Evolutionary conservation across 306 rosid genomes (phyloP), one percentile per base, ranked within the genome.

Genomic region (Calophaca sinica): DNA sequence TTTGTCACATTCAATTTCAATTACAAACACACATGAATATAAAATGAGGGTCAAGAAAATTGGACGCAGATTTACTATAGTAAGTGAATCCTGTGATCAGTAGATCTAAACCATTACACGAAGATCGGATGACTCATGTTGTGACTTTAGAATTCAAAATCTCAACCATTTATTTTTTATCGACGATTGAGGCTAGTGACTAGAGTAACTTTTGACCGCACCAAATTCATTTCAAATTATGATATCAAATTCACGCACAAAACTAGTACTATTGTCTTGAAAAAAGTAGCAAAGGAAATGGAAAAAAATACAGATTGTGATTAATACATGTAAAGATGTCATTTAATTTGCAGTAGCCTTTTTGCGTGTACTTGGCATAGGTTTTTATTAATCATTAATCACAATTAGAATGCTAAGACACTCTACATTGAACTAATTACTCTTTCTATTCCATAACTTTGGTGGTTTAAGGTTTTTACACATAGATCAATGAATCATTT

Each of bases 1-100:
- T 75, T 50, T 54, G 65, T 54, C 80, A 14, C 26, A 46, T 6
- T 55, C 60, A 76, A 42, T 15, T 67, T 45, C 55, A 62, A 51
- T 5, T 63, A 4, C 5, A 36, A 38, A 38, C 68, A 67, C 42
- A 67, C 2, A 76, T 54, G 7, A 66, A 28, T 50, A 28, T 11
- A 77, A 60, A 11, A 1, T 36, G n/a, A 15, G 52, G 11, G 6
- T 58, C 60, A 29, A 57, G 3, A 26, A 44, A 9, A 20, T 20
- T 20, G 26, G 26, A 20, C 26, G 26, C 26, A 20, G 26, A 20
- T 20, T 20, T 1, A 20, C 26, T 20, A 20, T 20, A 0, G 1
- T 20, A 20, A 20, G 26, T 20, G 26, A 20, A 20, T 20, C 26
- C 26, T 20, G 26, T 1, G 1, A 20, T 20, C 26, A 20, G 1